Conservation (phyloP, 352 stramenopile species). For the Pythium myriotylum region DNA sequence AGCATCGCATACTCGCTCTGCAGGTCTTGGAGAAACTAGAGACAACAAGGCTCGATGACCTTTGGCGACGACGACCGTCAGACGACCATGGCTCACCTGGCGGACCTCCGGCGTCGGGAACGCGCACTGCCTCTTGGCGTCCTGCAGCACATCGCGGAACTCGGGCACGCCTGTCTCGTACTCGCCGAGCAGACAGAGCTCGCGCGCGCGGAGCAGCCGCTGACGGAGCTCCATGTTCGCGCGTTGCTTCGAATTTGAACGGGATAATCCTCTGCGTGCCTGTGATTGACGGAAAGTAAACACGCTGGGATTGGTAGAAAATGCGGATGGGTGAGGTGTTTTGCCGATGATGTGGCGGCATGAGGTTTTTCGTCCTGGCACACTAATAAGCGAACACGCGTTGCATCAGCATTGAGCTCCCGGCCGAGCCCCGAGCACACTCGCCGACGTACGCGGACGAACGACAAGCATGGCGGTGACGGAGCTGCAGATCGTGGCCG, state of each 20-base stretch:
- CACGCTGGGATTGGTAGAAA: constrained; percentile 2
- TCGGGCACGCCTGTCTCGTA: constrained; percentile 53
- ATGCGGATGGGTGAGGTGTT: constrained; percentile 9
- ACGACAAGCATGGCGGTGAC: constrained; percentile 42
- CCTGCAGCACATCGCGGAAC: constrained; percentile 39
- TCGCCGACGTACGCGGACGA: neutral
- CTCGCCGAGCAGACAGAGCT: constrained; percentile 69
- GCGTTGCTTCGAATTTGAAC: constrained; percentile 16
- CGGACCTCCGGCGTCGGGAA: constrained; percentile 28
- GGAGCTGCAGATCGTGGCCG: constrained; percentile 76
- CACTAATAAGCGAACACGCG: constrained; percentile 29
- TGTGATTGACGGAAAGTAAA: constrained; percentile 14
- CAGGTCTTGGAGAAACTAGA: constrained; percentile 46
- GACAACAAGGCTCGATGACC: neutral
- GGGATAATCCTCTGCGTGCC: neutral
- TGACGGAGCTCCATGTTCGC: constrained; percentile 24
- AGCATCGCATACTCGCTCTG: constrained; percentile 53
- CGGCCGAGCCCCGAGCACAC: neutral
- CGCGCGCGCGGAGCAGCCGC: constrained; percentile 51
- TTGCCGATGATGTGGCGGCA: neutral
- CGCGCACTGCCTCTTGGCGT: constrained; percentile 38
- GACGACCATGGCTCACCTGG: too few species aligned
- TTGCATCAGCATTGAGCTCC: constrained; percentile 23
- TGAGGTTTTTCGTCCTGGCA: constrained; percentile 32
- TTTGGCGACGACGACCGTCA: neutral